Evolutionary conservation across 306 rosid genomes (phyloP).

Genomic region (Cucurbita argyrosperma): DNA sequence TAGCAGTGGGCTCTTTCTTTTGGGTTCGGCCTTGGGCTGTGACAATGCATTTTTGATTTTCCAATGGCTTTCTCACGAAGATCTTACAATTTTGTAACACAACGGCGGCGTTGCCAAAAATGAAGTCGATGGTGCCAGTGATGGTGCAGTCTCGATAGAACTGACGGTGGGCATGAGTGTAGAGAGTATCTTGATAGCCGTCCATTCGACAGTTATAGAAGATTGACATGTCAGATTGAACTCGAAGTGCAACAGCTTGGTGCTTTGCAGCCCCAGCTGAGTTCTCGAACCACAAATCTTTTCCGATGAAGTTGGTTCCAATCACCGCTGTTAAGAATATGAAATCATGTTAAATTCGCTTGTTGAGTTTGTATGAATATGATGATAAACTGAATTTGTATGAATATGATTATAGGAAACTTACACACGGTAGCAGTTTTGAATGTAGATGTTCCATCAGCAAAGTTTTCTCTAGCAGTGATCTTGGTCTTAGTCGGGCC

Average conservation of each 20-base stretch:
- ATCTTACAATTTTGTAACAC: slow-evolving; percentile 48
- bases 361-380: too few relatives aligned
- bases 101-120: slow-evolving; percentile 28
- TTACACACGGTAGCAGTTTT: slow-evolving; percentile 50
- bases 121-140: slow-evolving; percentile 37
- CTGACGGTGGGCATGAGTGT: slow-evolving; percentile 35
- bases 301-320: slow-evolving; percentile 46
- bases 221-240: slow-evolving; percentile 27
- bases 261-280: slow-evolving; percentile 30
- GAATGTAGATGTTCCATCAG: slow-evolving; percentile 36
- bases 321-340: slow-evolving; percentile 25
- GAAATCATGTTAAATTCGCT: too few relatives aligned
- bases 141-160: slow-evolving; percentile 40
- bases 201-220: slow-evolving; percentile 36
- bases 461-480: slow-evolving; percentile 23
- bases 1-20: slow-evolving; percentile 8
- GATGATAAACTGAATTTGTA: too few relatives aligned
- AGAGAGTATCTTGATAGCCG: slow-evolving; percentile 42
- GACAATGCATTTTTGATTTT: slow-evolving; percentile 26
- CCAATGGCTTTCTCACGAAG: slow-evolving; percentile 24
- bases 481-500: slow-evolving; percentile 55
- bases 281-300: slow-evolving; percentile 44
- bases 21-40: slow-evolving; percentile 46
- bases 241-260: slow-evolving; percentile 38
- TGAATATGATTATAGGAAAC: neutral